Percentiles rank a stretch among this genome's conserved stretches.
Conservation (phyloP, 2,329 filamentous ascomycete genomes). For the Orbilia oligospora region DNA sequence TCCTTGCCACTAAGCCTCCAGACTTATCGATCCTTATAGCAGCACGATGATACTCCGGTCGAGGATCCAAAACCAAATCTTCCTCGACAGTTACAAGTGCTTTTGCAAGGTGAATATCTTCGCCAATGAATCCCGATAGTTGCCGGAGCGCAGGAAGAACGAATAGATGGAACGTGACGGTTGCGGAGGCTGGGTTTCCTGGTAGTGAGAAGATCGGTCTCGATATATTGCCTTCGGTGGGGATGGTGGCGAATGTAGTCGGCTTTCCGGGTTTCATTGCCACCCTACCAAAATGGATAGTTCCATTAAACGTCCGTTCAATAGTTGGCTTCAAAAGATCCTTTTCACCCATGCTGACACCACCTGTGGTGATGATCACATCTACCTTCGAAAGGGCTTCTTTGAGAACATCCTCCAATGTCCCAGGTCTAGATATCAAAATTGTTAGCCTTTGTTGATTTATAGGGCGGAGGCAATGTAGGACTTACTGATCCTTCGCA, state of each 20-base stretch:
- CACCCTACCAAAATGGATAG: conserved; percentile 95
- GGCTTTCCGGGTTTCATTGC: conserved; percentile 99
- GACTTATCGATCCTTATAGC: conserved; percentile 74
- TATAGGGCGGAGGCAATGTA: background rate
- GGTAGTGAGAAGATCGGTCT: conserved; percentile 91
- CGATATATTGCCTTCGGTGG: conserved; percentile 8
- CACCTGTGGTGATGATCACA: conserved; percentile 90
- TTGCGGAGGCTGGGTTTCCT: conserved; percentile 91
- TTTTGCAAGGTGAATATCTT: conserved; percentile 75
- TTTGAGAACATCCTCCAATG: conserved; percentile 83
- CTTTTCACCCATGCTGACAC: conserved; percentile 97
- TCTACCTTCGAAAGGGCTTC: conserved; percentile 81
- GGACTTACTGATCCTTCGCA: conserved; percentile 75
- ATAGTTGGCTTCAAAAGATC: conserved; percentile 97
- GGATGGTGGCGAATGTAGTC: conserved; percentile 92
- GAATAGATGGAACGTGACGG: conserved; percentile 95
- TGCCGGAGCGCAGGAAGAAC: conserved; percentile 89
- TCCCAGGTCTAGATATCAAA: conserved; percentile 69
- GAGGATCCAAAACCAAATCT: conserved; percentile 79
- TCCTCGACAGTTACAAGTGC: conserved; percentile 80
- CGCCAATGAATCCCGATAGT: conserved; percentile 76
- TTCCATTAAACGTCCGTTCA: conserved; percentile 88
- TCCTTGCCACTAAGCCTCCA: conserved; percentile 79
- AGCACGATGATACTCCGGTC: conserved; percentile 92
- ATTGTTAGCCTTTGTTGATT: background rate